Conservation (phyloP, 495 filamentous ascomycete genomes). For the Apodospora peruviana region DNA sequence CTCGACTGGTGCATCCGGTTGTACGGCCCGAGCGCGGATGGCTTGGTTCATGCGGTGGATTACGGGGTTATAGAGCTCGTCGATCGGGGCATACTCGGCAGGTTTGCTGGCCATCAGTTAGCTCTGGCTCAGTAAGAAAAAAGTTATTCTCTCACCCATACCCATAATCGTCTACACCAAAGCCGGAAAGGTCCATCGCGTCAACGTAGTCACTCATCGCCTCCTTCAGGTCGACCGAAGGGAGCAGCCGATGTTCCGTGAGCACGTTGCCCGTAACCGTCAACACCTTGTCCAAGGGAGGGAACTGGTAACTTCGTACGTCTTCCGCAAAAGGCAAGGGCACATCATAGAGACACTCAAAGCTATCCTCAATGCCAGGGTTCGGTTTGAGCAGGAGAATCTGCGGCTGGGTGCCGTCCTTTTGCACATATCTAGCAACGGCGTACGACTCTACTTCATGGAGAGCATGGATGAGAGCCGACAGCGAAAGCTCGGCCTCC, state of each 20-base stretch:
- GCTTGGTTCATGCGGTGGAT: slow-evolving; percentile 85
- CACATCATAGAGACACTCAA: slow-evolving; percentile 84
- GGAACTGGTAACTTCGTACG: slow-evolving; percentile 80
- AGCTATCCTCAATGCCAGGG: slow-evolving; percentile 70
- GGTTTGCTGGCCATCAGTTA: slow-evolving; percentile 49
- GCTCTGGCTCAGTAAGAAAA: slow-evolving; percentile 2
- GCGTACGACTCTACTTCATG: slow-evolving; percentile 83
- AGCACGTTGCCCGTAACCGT: slow-evolving; percentile 84
- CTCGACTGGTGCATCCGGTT: slow-evolving; percentile 63
- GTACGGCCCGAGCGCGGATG: slow-evolving; percentile 71
- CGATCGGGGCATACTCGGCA: slow-evolving; percentile 68
- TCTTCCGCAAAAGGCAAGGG: slow-evolving; percentile 96
- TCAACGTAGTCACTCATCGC: slow-evolving; percentile 92
- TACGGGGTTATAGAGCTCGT: slow-evolving; percentile 87
- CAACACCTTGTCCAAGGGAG: slow-evolving; percentile 80
- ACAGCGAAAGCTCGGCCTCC: slow-evolving; percentile 73
- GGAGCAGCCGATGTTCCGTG: slow-evolving; percentile 81
- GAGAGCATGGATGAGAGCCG: slow-evolving; percentile 83
- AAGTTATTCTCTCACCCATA: slow-evolving; percentile 24
- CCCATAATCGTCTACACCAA: slow-evolving; percentile 61
- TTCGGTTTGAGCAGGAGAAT: slow-evolving; percentile 80
- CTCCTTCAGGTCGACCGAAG: slow-evolving; percentile 61
- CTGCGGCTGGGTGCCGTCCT: slow-evolving; percentile 69
- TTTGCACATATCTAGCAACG: slow-evolving; percentile 76
- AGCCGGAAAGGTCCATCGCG: slow-evolving; percentile 77